phyloP scores from a whole-genome alignment of 495 filamentous ascomycete genomes.

The Xanthoparmelia taractica region DNA sequence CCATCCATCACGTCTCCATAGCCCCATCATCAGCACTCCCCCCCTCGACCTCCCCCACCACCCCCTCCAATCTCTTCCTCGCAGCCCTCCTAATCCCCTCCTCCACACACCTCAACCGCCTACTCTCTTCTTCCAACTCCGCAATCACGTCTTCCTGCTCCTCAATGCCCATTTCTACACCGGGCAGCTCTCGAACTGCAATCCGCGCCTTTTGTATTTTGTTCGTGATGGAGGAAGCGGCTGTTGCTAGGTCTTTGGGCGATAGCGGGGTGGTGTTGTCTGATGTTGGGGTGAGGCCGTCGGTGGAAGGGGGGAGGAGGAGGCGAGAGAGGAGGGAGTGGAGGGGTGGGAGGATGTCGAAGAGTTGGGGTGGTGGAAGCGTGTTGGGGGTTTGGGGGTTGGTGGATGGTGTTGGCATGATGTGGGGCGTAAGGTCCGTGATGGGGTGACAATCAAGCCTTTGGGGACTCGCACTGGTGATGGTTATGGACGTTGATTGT shows the following conservation, averaged over 20 bases:
- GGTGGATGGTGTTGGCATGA: constrained; percentile 28
- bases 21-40: constrained; percentile 3
- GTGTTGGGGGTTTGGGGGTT: constrained; percentile 52
- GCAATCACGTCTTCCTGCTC: constrained; percentile 78
- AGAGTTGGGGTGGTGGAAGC: constrained; percentile 68
- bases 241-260: constrained; percentile 69
- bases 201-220: constrained; percentile 69
- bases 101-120: constrained; percentile 46
- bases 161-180: constrained; percentile 59
- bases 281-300: constrained; percentile 13
- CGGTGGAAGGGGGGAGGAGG: constrained; percentile 19
- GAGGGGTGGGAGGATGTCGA: constrained; percentile 63
- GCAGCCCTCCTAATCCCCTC: constrained; percentile 5
- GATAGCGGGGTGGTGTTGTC: constrained; percentile 44
- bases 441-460: constrained; percentile 29
- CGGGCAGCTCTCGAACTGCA: constrained; percentile 62
- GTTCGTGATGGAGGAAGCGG: constrained; percentile 65
- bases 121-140: constrained; percentile 61
- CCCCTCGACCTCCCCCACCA: background rate
- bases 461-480: constrained; percentile 29
- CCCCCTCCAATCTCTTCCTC: constrained; percentile 32
- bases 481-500: background rate
- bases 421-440: constrained; percentile 25
- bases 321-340: constrained; percentile 23
- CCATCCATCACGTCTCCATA: constrained; percentile 9